Base-by-base conservation (phyloP, 805 yeast genomes). In the Hanseniaspora mollemarum region DNA sequence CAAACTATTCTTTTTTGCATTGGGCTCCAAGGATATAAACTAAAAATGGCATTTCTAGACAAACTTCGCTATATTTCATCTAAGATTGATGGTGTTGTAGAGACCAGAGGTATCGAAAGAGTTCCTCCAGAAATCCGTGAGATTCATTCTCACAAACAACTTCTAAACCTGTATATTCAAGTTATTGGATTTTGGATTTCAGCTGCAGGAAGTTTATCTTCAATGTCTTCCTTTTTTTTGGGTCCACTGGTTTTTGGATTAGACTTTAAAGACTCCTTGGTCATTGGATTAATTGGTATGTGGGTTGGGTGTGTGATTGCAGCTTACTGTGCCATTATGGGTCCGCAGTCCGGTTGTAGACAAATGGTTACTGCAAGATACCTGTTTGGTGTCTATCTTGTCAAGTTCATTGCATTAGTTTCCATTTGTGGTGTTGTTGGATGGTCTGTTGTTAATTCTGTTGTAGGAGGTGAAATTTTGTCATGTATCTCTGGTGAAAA, bases 381-480 rank as follows among this genome's bases (percentile, higher is more conserved):
- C 57, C 67, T 85, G 43, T 87, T 86, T 62, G 96, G 96, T 1
- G 81, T 88, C 79, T 83, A 82, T 81, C 77, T 80, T 56, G 87
- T 87, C 36, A 81, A 83, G 62, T 68, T 85, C 50, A 83, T 85
- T 43, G 80, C 86, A 4, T 63, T 87, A 38, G 76, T 83, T 35
- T 75, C 85, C 41, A 77, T 83, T 53, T 64, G 83, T 39, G 94
- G 95, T 45, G 81, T 82, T 15, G 62, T 84, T 58, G 95, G 95
- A n/a, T 87, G 95, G 95, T 77, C 90, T n/a, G 80, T 87, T 32
- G 87, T 86, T n/a, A 86, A 85, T 61, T 76, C 83, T 57, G 92
- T 86, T 44, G 80, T 85, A 52, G 95, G 94, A 35, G 96, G 96
- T 18, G 87, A 87, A 65, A 81, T 87, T 53, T 64, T 87, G 43